Base-by-base conservation (phyloP, 2,329 filamentous ascomycete species). In the Elsinoe australis region DNA sequence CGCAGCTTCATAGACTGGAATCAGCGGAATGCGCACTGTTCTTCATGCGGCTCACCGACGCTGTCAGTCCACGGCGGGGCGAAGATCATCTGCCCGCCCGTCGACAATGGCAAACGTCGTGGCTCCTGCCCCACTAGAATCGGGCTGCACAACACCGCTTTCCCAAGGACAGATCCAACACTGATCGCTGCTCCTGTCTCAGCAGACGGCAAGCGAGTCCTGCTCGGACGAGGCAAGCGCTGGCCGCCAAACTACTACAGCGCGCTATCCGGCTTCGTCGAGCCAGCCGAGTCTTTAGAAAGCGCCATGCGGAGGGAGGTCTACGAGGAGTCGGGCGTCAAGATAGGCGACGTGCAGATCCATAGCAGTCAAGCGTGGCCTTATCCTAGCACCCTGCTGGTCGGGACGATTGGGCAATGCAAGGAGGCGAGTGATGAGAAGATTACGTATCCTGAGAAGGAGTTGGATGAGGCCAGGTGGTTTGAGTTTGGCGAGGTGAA, bases 301-400 rank as follows among this genome's bases (percentile, higher is more conserved):
- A 86, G 92, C 65, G 84, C 86, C 0, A 85, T 90, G 4, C 75
- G 86, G 1, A 75, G 87, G 49, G 87, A 94, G 68, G 84, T 89
- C 2, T 89, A 85, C 83, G 87, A 94, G 63, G 87, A 94, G 67
- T 80, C 82, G 31, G 87, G 87, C 12, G 85, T 92, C 24, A 71
- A 69, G 5, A 77, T 90, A 8, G 86, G 85, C 19, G 74, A 85
- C 1, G 87, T 94, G 3, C 78, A 89, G 15, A 78, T 94, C 47
- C 86, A 94, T 64, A 86, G 82, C 35, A 85, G 84, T 14, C 87
- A 94, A 67, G 86, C 87, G 1, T 94, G 87, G 87, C 87, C 87
- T 2, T 92, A 87, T 62, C 87, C 87, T 0, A 80, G 85, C 0
- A 90, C 82, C 58, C 63, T 94, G 57, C 92, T 94, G 85, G 86